These are phyloP conservation scores for Termitomyces sp. DNA, from an alignment of 768 basidiomycete species.

Conservation along the genomic window DNA sequence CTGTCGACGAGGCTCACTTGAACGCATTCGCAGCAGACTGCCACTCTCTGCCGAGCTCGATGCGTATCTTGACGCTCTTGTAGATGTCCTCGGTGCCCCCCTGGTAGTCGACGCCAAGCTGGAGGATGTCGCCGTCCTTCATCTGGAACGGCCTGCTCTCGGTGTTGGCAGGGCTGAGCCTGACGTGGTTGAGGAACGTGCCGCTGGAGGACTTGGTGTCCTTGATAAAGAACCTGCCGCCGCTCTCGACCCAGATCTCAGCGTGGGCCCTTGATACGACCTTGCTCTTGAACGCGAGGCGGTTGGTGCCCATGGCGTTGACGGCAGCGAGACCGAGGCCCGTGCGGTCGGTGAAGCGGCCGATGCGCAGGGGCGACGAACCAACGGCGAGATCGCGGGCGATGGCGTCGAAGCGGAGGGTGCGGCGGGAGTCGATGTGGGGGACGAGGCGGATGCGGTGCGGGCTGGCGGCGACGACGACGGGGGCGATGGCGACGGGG, in stretches of 20 bases:
- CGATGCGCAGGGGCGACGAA: slow-evolving; percentile 76
- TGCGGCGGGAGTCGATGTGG: slow-evolving; percentile 85
- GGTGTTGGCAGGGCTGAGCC: slow-evolving; percentile 77
- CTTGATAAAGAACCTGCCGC: slow-evolving; percentile 75
- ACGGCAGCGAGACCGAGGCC: slow-evolving; percentile 61
- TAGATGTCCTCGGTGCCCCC: slow-evolving; percentile 97
- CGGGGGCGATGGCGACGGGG: not conserved
- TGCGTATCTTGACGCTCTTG: slow-evolving; percentile 92
- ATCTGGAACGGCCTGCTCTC: slow-evolving; percentile 75
- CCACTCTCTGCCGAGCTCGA: slow-evolving; percentile 90
- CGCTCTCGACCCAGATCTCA: slow-evolving; percentile 80
- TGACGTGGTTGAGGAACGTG: slow-evolving; percentile 93
- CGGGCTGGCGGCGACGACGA: slow-evolving; percentile 1
- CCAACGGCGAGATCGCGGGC: slow-evolving; percentile 73
- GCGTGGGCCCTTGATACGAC: slow-evolving; percentile 94
- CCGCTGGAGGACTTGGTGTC: slow-evolving; percentile 90
- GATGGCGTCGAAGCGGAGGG: slow-evolving; percentile 91
- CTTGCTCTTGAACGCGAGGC: slow-evolving; percentile 93
- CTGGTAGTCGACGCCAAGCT: slow-evolving; percentile 96
- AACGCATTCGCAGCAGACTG: slow-evolving; percentile 85
- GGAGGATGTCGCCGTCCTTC: slow-evolving; percentile 91
- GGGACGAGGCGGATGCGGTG: slow-evolving; percentile 93
- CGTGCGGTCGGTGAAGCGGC: slow-evolving; percentile 88
- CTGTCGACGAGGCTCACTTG: slow-evolving; percentile 57
- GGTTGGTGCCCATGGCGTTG: slow-evolving; percentile 68